Conservation (phyloP, 805 yeast species). For the Yamadazyma endophytica region DNA sequence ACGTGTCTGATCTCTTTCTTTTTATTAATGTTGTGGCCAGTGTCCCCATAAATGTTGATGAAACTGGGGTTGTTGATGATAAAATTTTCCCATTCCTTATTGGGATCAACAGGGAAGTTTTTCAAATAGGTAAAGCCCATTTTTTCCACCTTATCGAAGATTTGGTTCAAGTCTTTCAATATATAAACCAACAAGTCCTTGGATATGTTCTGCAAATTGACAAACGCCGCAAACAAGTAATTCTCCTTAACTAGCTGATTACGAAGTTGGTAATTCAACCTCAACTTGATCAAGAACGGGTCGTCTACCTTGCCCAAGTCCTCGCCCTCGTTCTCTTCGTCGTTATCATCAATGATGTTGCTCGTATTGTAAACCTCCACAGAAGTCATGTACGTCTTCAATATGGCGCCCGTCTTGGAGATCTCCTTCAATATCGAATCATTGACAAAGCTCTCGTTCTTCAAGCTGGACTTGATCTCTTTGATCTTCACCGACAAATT, state of each 20-base stretch:
- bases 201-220: slow-evolving; percentile 38
- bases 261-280: slow-evolving; percentile 37
- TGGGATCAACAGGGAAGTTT: slow-evolving; percentile 21
- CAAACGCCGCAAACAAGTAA: slow-evolving; percentile 38
- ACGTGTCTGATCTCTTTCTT: slow-evolving; percentile 41
- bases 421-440: slow-evolving; percentile 37
- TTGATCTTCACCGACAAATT: slow-evolving; percentile 36
- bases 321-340: slow-evolving; percentile 19
- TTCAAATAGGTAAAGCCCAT: slow-evolving; percentile 19
- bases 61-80: slow-evolving; percentile 48
- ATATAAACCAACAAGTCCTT: slow-evolving; percentile 34
- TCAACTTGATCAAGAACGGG: slow-evolving; percentile 38
- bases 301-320: slow-evolving; percentile 29
- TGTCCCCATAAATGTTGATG: slow-evolving; percentile 36
- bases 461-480: slow-evolving; percentile 36
- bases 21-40: slow-evolving; percentile 43
- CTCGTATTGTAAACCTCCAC: slow-evolving; percentile 33
- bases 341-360: slow-evolving; percentile 12
- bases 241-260: slow-evolving; percentile 38
- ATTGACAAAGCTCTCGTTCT: slow-evolving; percentile 40
- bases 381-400: slow-evolving; percentile 30
- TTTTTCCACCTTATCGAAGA: slow-evolving; percentile 31
- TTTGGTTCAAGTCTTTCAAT: slow-evolving; percentile 29
- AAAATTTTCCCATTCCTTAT: slow-evolving; percentile 36
- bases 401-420: slow-evolving; percentile 54